Evolutionary conservation across 345 rosid genomes (phyloP), one percentile per base, ranked within the genome.

Genomic region (Ricinus communis): DNA sequence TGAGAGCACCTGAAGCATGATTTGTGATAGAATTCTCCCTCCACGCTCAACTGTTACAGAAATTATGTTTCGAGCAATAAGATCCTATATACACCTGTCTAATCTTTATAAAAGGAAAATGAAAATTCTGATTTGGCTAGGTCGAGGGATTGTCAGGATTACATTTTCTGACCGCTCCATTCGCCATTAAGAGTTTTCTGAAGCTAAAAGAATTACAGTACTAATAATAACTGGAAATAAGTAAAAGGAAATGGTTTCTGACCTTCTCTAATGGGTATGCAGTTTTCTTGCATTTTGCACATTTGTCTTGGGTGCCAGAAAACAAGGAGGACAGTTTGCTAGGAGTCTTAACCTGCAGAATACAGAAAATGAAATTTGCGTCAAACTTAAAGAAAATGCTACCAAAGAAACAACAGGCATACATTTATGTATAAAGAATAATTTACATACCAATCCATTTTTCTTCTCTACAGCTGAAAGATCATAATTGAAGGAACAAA

Each of bases 221-320:
- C n/a, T n/a, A n/a, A n/a, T n/a, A n/a, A n/a, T n/a, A n/a, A n/a
- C n/a, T n/a, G n/a, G n/a, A n/a, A n/a, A n/a, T n/a, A n/a, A 33
- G 38, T 2, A 33, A 33, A 33, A 33, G 38, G 38, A 33, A 33
- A 33, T 33, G 38, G 38, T 2, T 33, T 33, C n/a, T 33, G 14
- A 78, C 89, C 89, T 86, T 86, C 66, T 86, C 89, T 5, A 83
- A 62, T 8, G 89, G 87, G 55, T 83, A 86, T 33, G 69, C 89
- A 7, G 84, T 86, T 76, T 83, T 86, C 6, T 47, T 62, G 65
- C 89, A 82, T 47, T 67, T 24, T 46, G 82, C 45, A 16, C 87
- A 86, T 52, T 86, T 86, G 72, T 86, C 89, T 33, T 73, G 85
- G 31, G 87, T 86, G 57, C 89, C 89, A 41, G 74, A 57, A 66